Evolutionary conservation across 192 early-diverging fungal genomes (phyloP).

Genomic region (Gryganskiella cystojenkinii): DNA sequence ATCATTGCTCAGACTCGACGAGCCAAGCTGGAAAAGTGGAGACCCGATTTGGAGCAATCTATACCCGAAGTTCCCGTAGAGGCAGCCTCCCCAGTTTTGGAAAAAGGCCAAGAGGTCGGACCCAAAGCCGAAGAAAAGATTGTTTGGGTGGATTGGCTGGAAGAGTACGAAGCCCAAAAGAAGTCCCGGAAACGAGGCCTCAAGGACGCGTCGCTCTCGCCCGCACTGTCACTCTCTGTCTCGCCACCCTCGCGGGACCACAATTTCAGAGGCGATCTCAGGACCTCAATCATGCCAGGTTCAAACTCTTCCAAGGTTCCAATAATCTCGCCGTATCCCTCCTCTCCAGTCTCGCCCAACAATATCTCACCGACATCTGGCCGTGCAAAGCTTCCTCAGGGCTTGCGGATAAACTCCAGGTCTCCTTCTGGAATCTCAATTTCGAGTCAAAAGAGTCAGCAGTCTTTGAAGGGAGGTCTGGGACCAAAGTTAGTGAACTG

Average conservation of each 20-base stretch:
- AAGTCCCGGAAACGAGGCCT: conserved; percentile 14
- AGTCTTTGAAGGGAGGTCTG: conserved; percentile 43
- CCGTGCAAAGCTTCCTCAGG: conserved; percentile 23
- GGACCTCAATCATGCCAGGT: conserved; percentile 1
- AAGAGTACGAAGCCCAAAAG: conserved; percentile 42
- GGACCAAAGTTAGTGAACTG: conserved; percentile 50
- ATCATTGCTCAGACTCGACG: conserved; percentile 48
- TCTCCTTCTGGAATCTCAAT: conserved; percentile 41
- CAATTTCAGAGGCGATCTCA: not conserved
- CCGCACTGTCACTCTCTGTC: conserved; percentile 23
- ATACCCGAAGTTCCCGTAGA: conserved; percentile 2
- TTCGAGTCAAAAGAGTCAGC: conserved; percentile 50
- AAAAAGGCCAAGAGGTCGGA: not conserved
- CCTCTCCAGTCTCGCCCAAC: not conserved
- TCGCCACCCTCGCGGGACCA: conserved; percentile 23
- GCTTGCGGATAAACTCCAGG: conserved; percentile 28
- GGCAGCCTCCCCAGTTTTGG: not conserved
- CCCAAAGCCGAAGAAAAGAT: conserved; percentile 18
- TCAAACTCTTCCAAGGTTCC: too few species aligned
- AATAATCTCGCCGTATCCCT: not conserved
- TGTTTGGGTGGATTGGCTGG: conserved; percentile 50
- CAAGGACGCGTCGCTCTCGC: conserved; percentile 24
- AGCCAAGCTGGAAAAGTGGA: conserved; percentile 51
- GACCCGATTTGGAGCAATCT: conserved; percentile 28
- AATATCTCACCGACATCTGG: conserved; percentile 19